Base-by-base conservation (phyloP, 495 filamentous ascomycete genomes). In the Darksidea phi region DNA sequence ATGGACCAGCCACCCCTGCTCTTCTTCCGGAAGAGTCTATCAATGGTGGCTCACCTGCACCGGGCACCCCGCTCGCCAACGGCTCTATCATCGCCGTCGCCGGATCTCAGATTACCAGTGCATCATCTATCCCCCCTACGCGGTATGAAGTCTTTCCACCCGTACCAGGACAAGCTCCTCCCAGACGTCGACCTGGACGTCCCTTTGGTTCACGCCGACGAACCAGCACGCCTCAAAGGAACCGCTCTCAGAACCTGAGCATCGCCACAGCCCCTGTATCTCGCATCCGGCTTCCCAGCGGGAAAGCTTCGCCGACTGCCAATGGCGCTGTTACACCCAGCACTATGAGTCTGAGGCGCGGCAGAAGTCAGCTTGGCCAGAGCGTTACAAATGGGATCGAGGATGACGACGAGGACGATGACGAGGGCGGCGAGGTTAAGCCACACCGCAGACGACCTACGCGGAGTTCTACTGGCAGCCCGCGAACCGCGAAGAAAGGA, bases 71-170 rank as follows among this genome's bases (percentile, higher is more conserved):
- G 13, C 52, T 67, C 2, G 42, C 57, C n/a, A 74, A 72, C 37
- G 64, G 67, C 38, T 58, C 60, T 32, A 58, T 18, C 0, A 21
- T 23, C 37, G 51, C 46, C 4, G 3, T 53, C 6, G 23, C 47
- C 17, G 28, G 23, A 15, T 58, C 57, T 48, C 54, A 64, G 18
- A 38, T 51, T 4, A 64, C 70, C 26, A 21, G 60, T 0, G 70
- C 74, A 21, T 26, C 47, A 18, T 72, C 75, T 23, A 91, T 96
- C 48, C 89, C 91, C 0, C 80, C 88, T 1, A 86, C 81, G 32
- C 81, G 91, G 58, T 96, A 94, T 72, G 88, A 95, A 67, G 84
- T 95, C 47, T 93, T 88, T 68, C 91, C 91, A 37, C 87, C 88
- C 2, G 77, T 91, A n/a, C 87, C 84, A 55, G 80, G 83, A 8